Evolutionary conservation across 352 stramenopile species (phyloP), one percentile per base, ranked within the genome.

Genomic region (Globisporangium heterothallicum): DNA sequence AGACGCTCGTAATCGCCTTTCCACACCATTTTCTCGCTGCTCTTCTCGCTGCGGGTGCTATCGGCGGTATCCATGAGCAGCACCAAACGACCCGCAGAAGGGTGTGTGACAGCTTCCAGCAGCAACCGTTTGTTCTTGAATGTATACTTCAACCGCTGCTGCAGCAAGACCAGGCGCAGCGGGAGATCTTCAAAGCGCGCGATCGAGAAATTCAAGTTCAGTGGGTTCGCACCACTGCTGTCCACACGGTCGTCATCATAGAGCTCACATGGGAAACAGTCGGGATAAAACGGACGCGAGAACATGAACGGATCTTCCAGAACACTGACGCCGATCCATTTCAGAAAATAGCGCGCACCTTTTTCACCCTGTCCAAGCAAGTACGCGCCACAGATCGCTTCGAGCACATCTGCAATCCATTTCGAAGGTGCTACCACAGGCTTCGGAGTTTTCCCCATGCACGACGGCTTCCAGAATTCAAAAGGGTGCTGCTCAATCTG

Each of bases 1-100:
- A 96, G 54, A 5, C 86, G 83, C 58, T 96, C 84, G 41, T 96
- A 96, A 53, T 96, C 78, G n/a, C 78, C 72, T 48, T 72, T 81
- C 80, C 78, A 94, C 13, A 69, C 57, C 9, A 47, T 72, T 19
- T 78, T 72, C 55, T 78, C 69, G 27, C 63, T 59, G n/a, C 45
- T 50, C 24, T 49, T 63, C 8, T 59, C 69, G 25, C 41, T 54
- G 21, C 1, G 13, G 18, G 12, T 25, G 34, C 3, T 38, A n/a
- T 38, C 29, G 24, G 26, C 45, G 34, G 27, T 52, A 21, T 79
- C 65, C 13, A 69, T 64, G 2, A 70, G 67, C 10, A 92, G 50
- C n/a, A 76, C 54, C 36, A 91, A 49, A n/a, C 67, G 62, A 16
- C 81, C 78, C 4, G 87, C 77, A 0, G 81, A 91, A 24, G 81